These are phyloP conservation scores for Phyllostachys edulis DNA, from an alignment of 176 grass and related monocot genomes.

Conservation along the genomic window DNA sequence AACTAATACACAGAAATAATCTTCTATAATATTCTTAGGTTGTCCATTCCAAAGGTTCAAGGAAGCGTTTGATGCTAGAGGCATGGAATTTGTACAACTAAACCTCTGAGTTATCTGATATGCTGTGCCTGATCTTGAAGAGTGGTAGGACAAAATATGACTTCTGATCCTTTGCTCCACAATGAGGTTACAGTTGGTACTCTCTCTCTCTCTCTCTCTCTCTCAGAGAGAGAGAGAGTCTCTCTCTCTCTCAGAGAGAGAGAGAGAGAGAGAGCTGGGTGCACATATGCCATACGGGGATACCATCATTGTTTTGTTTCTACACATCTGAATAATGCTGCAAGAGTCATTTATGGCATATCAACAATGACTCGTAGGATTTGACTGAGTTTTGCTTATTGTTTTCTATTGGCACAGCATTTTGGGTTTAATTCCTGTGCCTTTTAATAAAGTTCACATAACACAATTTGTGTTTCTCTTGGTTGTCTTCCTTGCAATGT, in stretches of 20 bases:
- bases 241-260: neutral
- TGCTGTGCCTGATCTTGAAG: constrained; percentile 75
- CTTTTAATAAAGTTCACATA: neutral
- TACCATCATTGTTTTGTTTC: neutral
- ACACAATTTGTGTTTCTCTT: neutral
- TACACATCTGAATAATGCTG: neutral
- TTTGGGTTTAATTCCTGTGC: neutral
- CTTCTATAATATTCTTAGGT: constrained; percentile 43
- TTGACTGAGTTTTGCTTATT: neutral
- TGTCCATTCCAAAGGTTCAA: constrained; percentile 95
- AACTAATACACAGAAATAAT: neutral
- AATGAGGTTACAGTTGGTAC: neutral
- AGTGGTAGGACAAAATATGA: constrained; percentile 96
- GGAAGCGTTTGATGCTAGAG: constrained; percentile 87
- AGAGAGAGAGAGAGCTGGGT: no score
- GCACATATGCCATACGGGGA: neutral
- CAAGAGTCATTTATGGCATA: neutral
- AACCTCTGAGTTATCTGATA: constrained; percentile 63
- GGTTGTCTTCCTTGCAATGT: neutral
- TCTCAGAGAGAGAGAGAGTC: no score
- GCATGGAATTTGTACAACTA: constrained; percentile 88
- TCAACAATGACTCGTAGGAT: neutral
- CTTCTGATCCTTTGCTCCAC: constrained; percentile 45
- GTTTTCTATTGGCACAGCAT: neutral
- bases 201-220: neutral